These are phyloP conservation scores for Periconia sp. DNA, from an alignment of 2,329 filamentous ascomycete species.

Conservation along the genomic window DNA sequence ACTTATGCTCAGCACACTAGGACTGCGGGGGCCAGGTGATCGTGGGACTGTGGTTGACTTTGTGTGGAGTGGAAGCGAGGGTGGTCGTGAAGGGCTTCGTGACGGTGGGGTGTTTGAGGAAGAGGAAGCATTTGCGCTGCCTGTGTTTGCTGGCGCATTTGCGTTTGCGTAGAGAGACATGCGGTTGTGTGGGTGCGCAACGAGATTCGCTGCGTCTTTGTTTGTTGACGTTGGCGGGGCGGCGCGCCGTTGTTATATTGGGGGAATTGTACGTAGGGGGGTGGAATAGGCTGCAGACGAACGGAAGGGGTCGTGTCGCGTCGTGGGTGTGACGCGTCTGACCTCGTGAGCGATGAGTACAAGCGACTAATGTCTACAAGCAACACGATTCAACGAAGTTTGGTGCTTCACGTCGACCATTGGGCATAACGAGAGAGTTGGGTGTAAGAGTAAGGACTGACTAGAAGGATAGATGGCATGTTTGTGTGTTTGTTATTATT, in stretches of 20 bases:
- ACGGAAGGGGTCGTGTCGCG: too few species aligned
- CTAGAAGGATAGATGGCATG: too few species aligned
- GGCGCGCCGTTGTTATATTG: slow-evolving; percentile 1
- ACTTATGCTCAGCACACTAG: slow-evolving; percentile 45
- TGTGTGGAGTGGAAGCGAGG: not conserved
- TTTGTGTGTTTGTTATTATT: too few species aligned
- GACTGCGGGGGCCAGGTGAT: slow-evolving; percentile 34
- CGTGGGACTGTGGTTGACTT: slow-evolving; percentile 10
- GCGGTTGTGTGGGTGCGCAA: slow-evolving; percentile 37
- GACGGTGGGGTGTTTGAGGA: not conserved
- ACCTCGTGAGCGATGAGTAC: not conserved
- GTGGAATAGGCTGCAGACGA: not conserved
- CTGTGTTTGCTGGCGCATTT: not conserved
- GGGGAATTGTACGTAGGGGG: not conserved
- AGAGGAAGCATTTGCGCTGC: not conserved
- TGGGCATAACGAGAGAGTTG: too few species aligned
- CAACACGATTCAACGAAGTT: too few species aligned
- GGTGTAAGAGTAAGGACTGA: too few species aligned
- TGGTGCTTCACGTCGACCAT: too few species aligned
- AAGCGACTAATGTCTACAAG: too few species aligned
- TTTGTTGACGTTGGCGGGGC: slow-evolving; percentile 33
- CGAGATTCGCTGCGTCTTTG: slow-evolving; percentile 32
- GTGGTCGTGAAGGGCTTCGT: not conserved
- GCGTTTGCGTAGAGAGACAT: slow-evolving; percentile 41
- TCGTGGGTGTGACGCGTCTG: not conserved